phyloP scores from a whole-genome alignment of 169 alveolate genomes.

The Plasmodium yoelii region DNA sequence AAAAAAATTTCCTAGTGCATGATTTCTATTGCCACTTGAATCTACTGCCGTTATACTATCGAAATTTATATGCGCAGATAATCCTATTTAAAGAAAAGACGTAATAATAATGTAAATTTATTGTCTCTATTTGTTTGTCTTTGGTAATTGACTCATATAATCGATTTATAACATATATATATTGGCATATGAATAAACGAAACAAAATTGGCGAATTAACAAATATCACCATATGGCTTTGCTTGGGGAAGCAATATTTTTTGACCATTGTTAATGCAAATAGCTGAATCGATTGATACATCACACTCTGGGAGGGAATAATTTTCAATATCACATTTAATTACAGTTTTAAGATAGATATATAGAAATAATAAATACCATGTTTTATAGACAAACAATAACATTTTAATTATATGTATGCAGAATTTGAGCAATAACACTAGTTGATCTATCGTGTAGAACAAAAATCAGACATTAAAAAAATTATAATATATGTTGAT shows the following conservation, averaged over 20 bases:
- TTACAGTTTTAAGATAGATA: conserved; percentile 21
- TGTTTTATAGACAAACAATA: conserved; percentile 30
- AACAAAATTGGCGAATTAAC: neutral
- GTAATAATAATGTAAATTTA: neutral
- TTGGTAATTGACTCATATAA: too few species aligned
- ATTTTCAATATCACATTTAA: conserved; percentile 37
- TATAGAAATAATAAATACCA: conserved; percentile 33
- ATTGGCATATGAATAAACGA: neutral
- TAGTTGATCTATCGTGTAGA: neutral
- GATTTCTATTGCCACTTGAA: conserved; percentile 89
- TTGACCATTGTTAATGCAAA: conserved; percentile 82
- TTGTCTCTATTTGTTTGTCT: too few species aligned
- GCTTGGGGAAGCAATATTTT: conserved; percentile 82
- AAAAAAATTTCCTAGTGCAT: conserved; percentile 86
- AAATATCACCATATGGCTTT: conserved; percentile 76
- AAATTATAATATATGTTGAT: neutral
- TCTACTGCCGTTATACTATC: conserved; percentile 88
- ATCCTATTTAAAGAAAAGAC: conserved; percentile 74
- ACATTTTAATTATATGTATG: conserved; percentile 34
- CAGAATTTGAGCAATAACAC: neutral
- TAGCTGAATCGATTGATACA: conserved; percentile 83
- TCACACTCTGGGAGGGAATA: conserved; percentile 79
- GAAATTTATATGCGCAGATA: conserved; percentile 85
- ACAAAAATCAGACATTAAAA: neutral
- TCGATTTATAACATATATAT: neutral